Evolutionary conservation across 495 filamentous ascomycete genomes (phyloP).

Genomic region (Neurospora cerealis): DNA sequence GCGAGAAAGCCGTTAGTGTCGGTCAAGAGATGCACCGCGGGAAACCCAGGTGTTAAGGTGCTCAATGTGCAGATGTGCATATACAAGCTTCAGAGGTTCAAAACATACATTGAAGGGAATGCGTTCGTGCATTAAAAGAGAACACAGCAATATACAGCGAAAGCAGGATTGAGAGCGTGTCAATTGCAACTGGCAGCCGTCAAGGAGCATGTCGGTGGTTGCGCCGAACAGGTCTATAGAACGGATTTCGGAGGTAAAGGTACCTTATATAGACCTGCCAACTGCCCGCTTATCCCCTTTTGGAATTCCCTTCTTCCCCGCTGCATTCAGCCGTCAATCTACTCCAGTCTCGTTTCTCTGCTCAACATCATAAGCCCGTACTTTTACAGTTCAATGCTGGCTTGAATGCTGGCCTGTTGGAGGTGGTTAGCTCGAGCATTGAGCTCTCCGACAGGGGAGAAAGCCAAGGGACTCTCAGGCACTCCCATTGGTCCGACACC

Average conservation of each 20-base stretch:
- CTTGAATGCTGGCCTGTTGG: neutral
- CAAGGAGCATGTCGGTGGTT: neutral
- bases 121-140: no score
- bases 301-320: neutral
- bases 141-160: no score
- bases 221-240: neutral
- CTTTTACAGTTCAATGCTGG: neutral
- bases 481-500: no score
- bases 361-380: conserved; percentile 41
- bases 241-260: neutral
- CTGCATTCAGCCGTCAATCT: neutral
- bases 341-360: conserved; percentile 20
- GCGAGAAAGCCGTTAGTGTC: neutral
- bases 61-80: neutral
- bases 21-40: neutral
- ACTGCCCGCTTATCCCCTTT: neutral
- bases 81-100: neutral
- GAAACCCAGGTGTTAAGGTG: neutral
- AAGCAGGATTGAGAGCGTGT: no score
- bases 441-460: neutral
- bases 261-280: neutral
- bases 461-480: neutral
- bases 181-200: no score
- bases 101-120: neutral
- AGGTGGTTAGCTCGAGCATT: neutral